A percentile compares a stretch with the other conserved stretches of the same genome.
Evolutionary conservation across 768 basidiomycete species (phyloP).

Genomic region (Tephrocybe sp.): DNA sequence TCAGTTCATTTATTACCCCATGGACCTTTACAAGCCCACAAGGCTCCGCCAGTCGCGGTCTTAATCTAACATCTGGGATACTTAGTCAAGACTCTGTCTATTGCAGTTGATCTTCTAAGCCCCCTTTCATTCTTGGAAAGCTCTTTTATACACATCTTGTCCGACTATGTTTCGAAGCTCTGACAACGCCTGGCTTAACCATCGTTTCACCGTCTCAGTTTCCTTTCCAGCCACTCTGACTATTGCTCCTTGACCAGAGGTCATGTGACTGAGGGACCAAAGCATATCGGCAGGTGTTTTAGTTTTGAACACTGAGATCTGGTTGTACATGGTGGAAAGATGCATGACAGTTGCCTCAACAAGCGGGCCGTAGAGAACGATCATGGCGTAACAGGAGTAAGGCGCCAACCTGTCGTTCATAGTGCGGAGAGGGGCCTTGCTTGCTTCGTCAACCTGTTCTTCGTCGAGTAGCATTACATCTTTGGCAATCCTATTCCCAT

Average conservation of each 20-base stretch:
- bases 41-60: too few relatives aligned
- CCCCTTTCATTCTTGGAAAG: constrained; percentile 42
- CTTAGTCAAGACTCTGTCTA: background rate
- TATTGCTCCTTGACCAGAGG: constrained; percentile 42
- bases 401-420: constrained; percentile 66
- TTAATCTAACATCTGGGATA: background rate
- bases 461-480: constrained; percentile 78
- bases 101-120: background rate
- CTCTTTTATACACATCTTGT: constrained; percentile 58
- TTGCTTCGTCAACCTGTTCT: constrained; percentile 14
- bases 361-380: constrained; percentile 75
- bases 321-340: constrained; percentile 47
- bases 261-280: constrained; percentile 77
- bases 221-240: constrained; percentile 75
- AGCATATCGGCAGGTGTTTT: constrained; percentile 59
- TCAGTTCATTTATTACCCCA: background rate
- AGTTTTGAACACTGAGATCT: constrained; percentile 62
- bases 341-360: constrained; percentile 43
- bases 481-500: constrained; percentile 61
- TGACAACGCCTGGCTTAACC: constrained; percentile 57
- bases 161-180: constrained; percentile 56
- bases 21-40: background rate
- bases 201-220: constrained; percentile 69
- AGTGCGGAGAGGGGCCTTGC: constrained; percentile 36
- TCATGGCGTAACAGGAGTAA: constrained; percentile 87